Conservation (phyloP, 768 basidiomycete species). For the Hericium coralloides region DNA sequence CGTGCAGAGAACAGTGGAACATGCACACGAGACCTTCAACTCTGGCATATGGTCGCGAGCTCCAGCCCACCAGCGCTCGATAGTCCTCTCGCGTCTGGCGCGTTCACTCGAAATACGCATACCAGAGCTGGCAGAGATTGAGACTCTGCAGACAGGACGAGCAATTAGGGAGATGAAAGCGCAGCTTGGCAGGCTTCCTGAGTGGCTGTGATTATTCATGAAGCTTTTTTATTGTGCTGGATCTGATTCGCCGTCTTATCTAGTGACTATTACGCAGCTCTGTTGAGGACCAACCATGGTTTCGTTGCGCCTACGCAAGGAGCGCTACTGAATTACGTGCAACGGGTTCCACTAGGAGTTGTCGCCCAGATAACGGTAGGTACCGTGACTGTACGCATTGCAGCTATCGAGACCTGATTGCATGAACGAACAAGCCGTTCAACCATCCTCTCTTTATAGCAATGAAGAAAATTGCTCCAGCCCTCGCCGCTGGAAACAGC, state of each 20-base stretch:
- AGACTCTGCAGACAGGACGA: slow-evolving; percentile 72
- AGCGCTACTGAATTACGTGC: slow-evolving; percentile 68
- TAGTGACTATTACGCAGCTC: slow-evolving; percentile 71
- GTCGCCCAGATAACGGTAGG: slow-evolving; percentile 80
- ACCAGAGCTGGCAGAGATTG: slow-evolving; percentile 51
- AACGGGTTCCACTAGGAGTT: slow-evolving; percentile 77
- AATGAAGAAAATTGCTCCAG: slow-evolving; percentile 82
- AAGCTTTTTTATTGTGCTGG: neutral
- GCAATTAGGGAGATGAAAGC: slow-evolving; percentile 79
- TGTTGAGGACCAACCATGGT: slow-evolving; percentile 60
- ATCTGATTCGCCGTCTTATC: neutral
- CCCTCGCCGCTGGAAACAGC: slow-evolving; percentile 76
- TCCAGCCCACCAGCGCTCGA: slow-evolving; percentile 49
- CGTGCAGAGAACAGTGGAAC: slow-evolving; percentile 40
- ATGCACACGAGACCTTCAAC: slow-evolving; percentile 50
- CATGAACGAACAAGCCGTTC: slow-evolving; percentile 47
- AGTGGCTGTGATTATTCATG: slow-evolving; percentile 66
- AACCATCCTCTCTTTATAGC: slow-evolving; percentile 88
- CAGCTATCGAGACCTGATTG: too few species aligned
- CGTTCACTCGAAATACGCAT: slow-evolving; percentile 48
- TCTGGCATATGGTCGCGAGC: slow-evolving; percentile 69
- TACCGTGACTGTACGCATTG: neutral
- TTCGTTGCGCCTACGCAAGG: slow-evolving; percentile 77
- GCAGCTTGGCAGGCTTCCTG: slow-evolving; percentile 69
- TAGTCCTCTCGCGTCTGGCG: slow-evolving; percentile 57